phyloP scores from a whole-genome alignment of 768 basidiomycete species.

The Nidularia pulvinata region DNA sequence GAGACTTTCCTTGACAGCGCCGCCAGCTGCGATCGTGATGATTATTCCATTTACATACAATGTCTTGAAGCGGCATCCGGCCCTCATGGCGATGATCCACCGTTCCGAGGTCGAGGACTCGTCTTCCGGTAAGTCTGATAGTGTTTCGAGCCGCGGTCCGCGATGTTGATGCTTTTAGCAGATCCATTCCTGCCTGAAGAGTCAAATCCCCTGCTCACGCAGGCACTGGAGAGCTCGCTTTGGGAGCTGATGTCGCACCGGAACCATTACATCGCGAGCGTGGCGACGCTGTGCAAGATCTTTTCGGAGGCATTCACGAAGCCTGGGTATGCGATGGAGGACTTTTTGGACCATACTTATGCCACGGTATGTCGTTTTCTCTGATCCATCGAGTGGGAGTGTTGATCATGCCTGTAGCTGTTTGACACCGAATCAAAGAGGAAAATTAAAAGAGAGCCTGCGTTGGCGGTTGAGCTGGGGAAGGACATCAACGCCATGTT shows the following conservation, averaged over 20 bases:
- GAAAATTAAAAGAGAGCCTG: conserved; percentile 79
- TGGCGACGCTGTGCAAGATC: conserved; percentile 87
- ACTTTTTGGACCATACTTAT: conserved; percentile 95
- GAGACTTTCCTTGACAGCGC: conserved; percentile 79
- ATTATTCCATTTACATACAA: conserved; percentile 95
- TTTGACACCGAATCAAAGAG: conserved; percentile 83
- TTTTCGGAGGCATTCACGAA: conserved; percentile 96
- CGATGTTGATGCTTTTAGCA: conserved; percentile 4
- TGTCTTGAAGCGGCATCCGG: conserved; percentile 87
- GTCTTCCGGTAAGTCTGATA: conserved; percentile 25
- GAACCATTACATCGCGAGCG: conserved; percentile 81
- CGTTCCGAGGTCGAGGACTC: conserved; percentile 38
- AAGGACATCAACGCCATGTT: conserved; percentile 22
- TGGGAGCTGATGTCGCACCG: conserved; percentile 90
- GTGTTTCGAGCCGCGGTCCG: not conserved
- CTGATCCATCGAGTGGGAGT: not conserved
- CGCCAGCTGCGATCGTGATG: conserved; percentile 90
- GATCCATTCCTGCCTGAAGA: conserved; percentile 75
- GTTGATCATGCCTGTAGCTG: conserved; percentile 48
- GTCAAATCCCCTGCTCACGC: conserved; percentile 71
- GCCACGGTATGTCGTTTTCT: conserved; percentile 54
- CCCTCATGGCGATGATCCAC: conserved; percentile 94
- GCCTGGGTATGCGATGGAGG: conserved; percentile 86
- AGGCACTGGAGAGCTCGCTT: conserved; percentile 83
- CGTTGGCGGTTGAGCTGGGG: conserved; percentile 44